phyloP scores from a whole-genome alignment of 2,329 filamentous ascomycete genomes.

The Grosmannia penicillata region DNA sequence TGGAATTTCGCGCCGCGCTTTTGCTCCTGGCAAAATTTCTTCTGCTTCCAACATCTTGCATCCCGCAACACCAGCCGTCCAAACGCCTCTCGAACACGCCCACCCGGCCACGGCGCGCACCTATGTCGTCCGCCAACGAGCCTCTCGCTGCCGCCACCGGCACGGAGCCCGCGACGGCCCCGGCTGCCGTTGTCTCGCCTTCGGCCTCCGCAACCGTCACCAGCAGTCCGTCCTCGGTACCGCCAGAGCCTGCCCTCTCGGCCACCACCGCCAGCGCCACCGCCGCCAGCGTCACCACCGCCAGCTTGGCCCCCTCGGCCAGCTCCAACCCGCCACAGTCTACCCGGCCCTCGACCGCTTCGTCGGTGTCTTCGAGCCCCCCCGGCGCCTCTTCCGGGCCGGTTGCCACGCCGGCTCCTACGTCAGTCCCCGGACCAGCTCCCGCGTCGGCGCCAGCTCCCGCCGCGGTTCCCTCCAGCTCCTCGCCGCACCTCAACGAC shows the following conservation, averaged over 20 bases:
- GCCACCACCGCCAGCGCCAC: constrained; percentile 32
- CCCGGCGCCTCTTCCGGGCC: neutral
- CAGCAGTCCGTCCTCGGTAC: constrained; percentile 10
- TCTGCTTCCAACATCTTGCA: too few species aligned
- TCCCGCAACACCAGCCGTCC: too few species aligned
- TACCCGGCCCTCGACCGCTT: constrained; percentile 6
- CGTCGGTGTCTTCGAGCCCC: neutral
- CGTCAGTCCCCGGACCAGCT: constrained; percentile 27
- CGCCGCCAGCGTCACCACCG: constrained; percentile 17
- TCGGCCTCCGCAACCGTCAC: neutral
- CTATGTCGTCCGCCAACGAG: neutral
- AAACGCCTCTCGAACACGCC: too few species aligned
- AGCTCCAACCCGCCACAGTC: too few species aligned
- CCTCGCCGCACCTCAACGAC: neutral
- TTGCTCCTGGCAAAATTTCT: too few species aligned
- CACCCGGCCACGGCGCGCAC: neutral
- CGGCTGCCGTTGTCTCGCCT: neutral
- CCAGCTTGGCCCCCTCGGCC: constrained; percentile 13
- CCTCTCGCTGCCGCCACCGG: neutral
- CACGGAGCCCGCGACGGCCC: neutral
- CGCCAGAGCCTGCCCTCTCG: constrained; percentile 35
- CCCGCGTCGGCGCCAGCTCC: constrained; percentile 20
- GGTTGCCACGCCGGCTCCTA: constrained; percentile 8
- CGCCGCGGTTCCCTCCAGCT: neutral
- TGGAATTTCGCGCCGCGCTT: too few species aligned